Conservation (phyloP, 176 grass and related monocot species). For the Musa beccarii region DNA sequence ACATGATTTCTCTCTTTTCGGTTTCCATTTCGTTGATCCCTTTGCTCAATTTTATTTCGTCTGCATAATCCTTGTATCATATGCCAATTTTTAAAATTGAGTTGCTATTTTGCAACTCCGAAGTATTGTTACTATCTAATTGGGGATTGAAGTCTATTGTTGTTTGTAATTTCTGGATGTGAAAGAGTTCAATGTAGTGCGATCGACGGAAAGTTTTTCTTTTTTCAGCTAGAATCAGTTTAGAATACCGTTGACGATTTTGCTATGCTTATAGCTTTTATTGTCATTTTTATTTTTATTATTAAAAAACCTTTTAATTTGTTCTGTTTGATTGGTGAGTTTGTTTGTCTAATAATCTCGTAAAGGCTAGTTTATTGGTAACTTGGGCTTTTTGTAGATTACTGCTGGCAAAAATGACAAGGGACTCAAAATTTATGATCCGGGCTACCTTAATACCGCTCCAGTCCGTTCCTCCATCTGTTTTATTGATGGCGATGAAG, state of each 20-base stretch:
- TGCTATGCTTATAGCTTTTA: too few relatives aligned
- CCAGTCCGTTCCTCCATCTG: slow-evolving; percentile 75
- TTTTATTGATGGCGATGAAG: slow-evolving; percentile 94
- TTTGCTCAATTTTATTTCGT: background rate
- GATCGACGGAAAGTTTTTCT: background rate
- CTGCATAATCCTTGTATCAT: too few relatives aligned
- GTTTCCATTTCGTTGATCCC: background rate
- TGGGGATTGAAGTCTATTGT: background rate
- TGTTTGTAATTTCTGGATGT: background rate
- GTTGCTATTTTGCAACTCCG: background rate
- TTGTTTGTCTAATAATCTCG: background rate
- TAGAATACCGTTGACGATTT: too few relatives aligned
- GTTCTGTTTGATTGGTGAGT: background rate
- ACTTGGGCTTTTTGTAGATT: slow-evolving; percentile 33
- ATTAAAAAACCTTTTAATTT: background rate
- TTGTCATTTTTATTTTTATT: background rate
- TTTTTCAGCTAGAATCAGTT: background rate
- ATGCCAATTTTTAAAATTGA: background rate
- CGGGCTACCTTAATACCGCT: slow-evolving; percentile 89
- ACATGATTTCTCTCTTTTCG: background rate
- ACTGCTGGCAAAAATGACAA: slow-evolving; percentile 74
- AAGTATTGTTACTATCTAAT: background rate
- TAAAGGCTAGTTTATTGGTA: background rate
- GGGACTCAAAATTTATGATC: slow-evolving; percentile 89
- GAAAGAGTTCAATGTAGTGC: background rate